Percentiles rank a stretch among this genome's conserved stretches.
Conservation (phyloP, 2,329 filamentous ascomycete species). For the Fusarium sp. region DNA sequence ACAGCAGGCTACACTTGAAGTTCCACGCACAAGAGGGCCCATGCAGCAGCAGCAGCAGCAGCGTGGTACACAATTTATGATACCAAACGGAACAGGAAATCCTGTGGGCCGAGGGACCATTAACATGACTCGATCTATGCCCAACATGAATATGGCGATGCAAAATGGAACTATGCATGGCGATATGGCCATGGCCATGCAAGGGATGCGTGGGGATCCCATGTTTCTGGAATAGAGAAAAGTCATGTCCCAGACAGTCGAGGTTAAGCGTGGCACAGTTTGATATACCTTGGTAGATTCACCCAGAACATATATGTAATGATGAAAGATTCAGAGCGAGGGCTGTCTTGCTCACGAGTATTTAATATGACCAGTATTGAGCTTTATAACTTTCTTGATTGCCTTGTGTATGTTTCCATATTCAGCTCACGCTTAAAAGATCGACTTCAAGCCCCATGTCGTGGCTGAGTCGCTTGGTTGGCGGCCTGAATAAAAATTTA, state of each 20-base stretch:
- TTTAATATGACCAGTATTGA: constrained; percentile 48
- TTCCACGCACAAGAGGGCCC: constrained; percentile 55
- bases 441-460: neutral
- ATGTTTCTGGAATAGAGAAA: constrained; percentile 64
- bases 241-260: neutral
- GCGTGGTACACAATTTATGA: constrained; percentile 52
- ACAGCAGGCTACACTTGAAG: constrained; percentile 56
- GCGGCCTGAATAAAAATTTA: constrained; percentile 42
- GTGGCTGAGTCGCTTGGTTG: constrained; percentile 36
- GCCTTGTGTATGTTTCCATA: no score
- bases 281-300: constrained; percentile 4
- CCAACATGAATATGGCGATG: constrained; percentile 58
- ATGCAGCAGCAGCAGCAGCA: constrained; percentile 55
- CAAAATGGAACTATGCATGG: constrained; percentile 54
- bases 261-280: constrained; percentile 12
- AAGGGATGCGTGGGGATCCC: constrained; percentile 58
- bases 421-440: no score
- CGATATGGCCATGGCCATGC: constrained; percentile 60
- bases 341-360: constrained; percentile 43
- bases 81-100: constrained; percentile 55
- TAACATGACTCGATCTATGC: constrained; percentile 58
- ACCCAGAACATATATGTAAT: constrained; percentile 44
- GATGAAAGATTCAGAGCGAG: constrained; percentile 46
- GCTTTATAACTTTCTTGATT: neutral
- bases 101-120: constrained; percentile 53